Evolutionary conservation across 2,329 filamentous ascomycete genomes (phyloP), one percentile per base, ranked within the genome.

Genomic region (Cephalotrichum gorgonifer): DNA sequence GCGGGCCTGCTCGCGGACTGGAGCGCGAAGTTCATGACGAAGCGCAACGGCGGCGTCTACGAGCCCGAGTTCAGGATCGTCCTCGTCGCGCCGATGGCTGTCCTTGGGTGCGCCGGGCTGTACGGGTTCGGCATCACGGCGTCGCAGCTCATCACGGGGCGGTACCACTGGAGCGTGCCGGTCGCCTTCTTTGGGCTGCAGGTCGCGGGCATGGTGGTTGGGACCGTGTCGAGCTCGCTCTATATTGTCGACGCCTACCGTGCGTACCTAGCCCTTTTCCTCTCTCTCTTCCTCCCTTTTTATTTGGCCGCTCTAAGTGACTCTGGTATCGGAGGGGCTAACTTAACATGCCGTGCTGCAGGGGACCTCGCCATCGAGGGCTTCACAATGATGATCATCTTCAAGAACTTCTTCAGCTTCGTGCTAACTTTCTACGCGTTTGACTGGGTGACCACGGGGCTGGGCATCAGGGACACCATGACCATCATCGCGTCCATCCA

Each of bases 221-320:
- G 90, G 1, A 88, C 90, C 2, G 88, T 95, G 2, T 83, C 87
- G 2, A 86, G 82, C 53, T 86, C 87, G 1, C 69, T 95, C 23
- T 97, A 97, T 61, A 85, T 96, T 59, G 86, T 95, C 7, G 91
- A 96, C 67, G 90, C 90, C 0, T 91, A 96, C 66, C 83, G 89
- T 85, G 69, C 64, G 81, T 76, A 8, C 42, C 31, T 25, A 44
- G 5, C 35, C 23, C 25, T 39, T 54, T 27, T 52, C 9, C 14
- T 44, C 8, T 3, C 2, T 43, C 31, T 45, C 22, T 31, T 47
- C 27, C 57, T 58, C 15, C 56, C 51, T 28, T 8, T 38, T 1
- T 9, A 6, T 9, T 39, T 9, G 17, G n/a, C n/a, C 22, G 17
- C 11, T 11, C 15, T 4, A 15, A 31, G 11, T 31, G 11, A 31